These are phyloP conservation scores for Colletotrichum nymphaeae DNA, from an alignment of 2,329 filamentous ascomycete genomes.

Conservation along the genomic window DNA sequence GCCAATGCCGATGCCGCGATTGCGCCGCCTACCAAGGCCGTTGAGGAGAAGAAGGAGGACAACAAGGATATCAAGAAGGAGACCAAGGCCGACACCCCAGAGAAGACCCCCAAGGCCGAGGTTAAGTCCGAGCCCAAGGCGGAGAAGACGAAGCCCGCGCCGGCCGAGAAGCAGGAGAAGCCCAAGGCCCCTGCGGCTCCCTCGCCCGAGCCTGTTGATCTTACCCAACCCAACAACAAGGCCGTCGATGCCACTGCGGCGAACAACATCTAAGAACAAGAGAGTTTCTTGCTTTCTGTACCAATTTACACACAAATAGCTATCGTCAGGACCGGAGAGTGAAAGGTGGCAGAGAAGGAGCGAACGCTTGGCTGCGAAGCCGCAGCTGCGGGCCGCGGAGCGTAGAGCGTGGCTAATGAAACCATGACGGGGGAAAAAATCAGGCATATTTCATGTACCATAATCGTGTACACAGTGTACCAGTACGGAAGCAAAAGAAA, in stretches of 20 bases:
- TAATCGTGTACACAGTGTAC: slow-evolving; percentile 36
- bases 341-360: neutral
- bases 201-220: slow-evolving; percentile 26
- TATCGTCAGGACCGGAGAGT: neutral
- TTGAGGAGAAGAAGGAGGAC: slow-evolving; percentile 10
- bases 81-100: neutral
- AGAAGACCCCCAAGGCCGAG: slow-evolving; percentile 5
- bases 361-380: neutral
- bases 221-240: slow-evolving; percentile 39
- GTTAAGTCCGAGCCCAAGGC: neutral
- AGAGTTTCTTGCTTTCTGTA: neutral
- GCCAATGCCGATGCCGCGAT: slow-evolving; percentile 38
- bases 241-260: slow-evolving; percentile 47
- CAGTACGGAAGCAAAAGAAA: slow-evolving; percentile 1
- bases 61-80: slow-evolving; percentile 13
- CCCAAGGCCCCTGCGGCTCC: slow-evolving; percentile 23
- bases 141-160: slow-evolving; percentile 33
- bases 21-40: slow-evolving; percentile 6
- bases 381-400: neutral
- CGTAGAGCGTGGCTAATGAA: slow-evolving; percentile 28
- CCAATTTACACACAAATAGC: neutral
- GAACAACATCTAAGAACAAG: slow-evolving; percentile 39
- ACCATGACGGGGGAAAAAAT: slow-evolving; percentile 27
- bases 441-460: slow-evolving; percentile 32
- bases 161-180: slow-evolving; percentile 30